These are phyloP conservation scores for Thielaviopsis populi DNA, from an alignment of 2,329 filamentous ascomycete species.

Conservation along the genomic window DNA sequence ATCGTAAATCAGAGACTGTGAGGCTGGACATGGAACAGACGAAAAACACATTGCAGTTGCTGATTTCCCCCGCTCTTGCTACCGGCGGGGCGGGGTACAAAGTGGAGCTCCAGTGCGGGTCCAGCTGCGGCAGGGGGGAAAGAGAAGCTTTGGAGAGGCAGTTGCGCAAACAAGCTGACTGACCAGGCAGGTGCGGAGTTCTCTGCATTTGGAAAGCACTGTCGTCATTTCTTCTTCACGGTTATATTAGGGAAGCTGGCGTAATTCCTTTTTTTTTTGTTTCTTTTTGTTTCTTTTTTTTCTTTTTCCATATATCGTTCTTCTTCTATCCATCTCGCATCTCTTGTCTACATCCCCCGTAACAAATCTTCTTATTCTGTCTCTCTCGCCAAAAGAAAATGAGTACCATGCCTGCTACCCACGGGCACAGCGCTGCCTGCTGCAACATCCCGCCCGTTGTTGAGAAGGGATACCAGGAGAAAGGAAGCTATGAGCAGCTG, in stretches of 20 bases:
- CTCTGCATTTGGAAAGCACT: neutral
- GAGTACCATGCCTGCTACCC: conserved; percentile 36
- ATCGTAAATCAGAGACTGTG: neutral
- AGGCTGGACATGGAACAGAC: neutral
- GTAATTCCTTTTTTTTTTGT: neutral
- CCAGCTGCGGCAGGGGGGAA: neutral
- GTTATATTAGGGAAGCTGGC: neutral
- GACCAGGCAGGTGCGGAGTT: neutral
- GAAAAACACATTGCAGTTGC: neutral
- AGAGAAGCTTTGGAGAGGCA: neutral
- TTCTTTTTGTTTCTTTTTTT: neutral
- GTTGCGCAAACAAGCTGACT: neutral
- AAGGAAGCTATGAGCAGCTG: conserved; percentile 42
- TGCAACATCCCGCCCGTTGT: conserved; percentile 35
- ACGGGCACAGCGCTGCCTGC: conserved; percentile 41
- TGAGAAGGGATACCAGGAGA: conserved; percentile 39
- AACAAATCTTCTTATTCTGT: neutral
- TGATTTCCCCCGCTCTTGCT: neutral
- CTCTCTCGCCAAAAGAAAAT: conserved; percentile 18
- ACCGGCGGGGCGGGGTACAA: neutral
- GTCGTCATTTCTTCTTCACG: neutral
- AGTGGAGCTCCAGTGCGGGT: neutral
- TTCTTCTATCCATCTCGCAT: neutral
- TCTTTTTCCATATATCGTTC: neutral
- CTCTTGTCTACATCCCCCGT: neutral